Conservation (phyloP, 2,329 filamentous ascomycete species). For the Paecilomyces sp. region DNA sequence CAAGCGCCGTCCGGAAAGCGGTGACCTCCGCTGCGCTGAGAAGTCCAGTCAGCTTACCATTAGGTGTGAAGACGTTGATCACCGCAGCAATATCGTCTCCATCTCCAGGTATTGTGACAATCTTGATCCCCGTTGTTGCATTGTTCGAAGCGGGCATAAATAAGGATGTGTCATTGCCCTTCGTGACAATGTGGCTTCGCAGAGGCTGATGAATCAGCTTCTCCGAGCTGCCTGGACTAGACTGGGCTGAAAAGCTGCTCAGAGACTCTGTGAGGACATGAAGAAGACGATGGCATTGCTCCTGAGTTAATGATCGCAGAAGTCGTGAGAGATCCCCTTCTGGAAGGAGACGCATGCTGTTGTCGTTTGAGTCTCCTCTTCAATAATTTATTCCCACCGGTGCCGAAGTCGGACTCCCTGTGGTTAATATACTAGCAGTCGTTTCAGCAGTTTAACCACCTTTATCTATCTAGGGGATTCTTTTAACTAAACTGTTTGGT, state of each 20-base stretch:
- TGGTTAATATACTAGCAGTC: too few species aligned
- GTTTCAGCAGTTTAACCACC: neutral
- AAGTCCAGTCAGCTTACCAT: slow-evolving; percentile 58
- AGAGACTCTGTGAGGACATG: neutral
- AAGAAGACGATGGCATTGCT: neutral
- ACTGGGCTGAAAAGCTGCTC: neutral
- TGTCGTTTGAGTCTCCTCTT: too few species aligned
- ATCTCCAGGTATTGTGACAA: slow-evolving; percentile 54
- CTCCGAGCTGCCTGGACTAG: slow-evolving; percentile 5
- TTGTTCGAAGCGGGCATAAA: slow-evolving; percentile 68
- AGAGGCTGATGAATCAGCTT: slow-evolving; percentile 37
- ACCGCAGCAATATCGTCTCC: slow-evolving; percentile 51
- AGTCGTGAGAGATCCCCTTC: neutral
- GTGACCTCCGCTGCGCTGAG: slow-evolving; percentile 69
- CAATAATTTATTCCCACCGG: too few species aligned
- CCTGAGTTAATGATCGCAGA: neutral
- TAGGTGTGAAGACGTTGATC: slow-evolving; percentile 59
- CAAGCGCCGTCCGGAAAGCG: slow-evolving; percentile 71
- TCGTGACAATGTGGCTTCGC: slow-evolving; percentile 33
- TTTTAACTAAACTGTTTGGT: neutral
- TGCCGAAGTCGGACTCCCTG: too few species aligned
- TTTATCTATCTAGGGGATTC: neutral
- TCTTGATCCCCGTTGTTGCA: slow-evolving; percentile 62
- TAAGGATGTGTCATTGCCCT: slow-evolving; percentile 49
- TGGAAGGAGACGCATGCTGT: neutral